A percentile compares a stretch with the other conserved stretches of the same genome.
Evolutionary conservation across 768 basidiomycete species (phyloP).

Genomic region (Fibroporia radiculosa): DNA sequence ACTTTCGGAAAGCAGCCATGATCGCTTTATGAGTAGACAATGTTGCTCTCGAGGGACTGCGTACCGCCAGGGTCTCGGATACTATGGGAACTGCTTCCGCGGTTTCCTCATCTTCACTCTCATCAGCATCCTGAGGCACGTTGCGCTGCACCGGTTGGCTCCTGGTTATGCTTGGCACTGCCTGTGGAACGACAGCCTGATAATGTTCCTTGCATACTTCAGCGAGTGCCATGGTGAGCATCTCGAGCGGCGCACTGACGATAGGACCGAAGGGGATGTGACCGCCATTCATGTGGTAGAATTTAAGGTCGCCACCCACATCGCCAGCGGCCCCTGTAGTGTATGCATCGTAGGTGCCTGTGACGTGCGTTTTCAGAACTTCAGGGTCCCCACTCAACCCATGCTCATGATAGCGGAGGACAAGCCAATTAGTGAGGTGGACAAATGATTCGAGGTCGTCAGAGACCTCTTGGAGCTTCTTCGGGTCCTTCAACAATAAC

Average conservation of each 20-base stretch:
- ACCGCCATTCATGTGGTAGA: not conserved
- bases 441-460: slow-evolving; percentile 18
- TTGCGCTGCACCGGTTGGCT: too few species aligned
- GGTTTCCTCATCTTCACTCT: too few species aligned
- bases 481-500: slow-evolving; percentile 1
- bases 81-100: too few species aligned
- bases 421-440: slow-evolving; percentile 7
- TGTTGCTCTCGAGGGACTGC: too few species aligned
- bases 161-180: too few species aligned
- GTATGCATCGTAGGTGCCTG: not conserved
- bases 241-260: not conserved
- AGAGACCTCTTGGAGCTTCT: slow-evolving; percentile 1
- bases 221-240: not conserved
- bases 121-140: too few species aligned
- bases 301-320: not conserved
- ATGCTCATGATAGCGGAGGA: not conserved
- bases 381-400: not conserved
- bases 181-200: too few species aligned
- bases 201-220: not conserved
- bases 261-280: not conserved
- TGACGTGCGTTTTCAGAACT: not conserved
- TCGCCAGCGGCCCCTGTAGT: not conserved
- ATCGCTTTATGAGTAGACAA: too few species aligned
- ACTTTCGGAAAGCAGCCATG: too few species aligned
- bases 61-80: too few species aligned